Conservation (phyloP, 208 protist species). For the Leishmania guyanensis region DNA sequence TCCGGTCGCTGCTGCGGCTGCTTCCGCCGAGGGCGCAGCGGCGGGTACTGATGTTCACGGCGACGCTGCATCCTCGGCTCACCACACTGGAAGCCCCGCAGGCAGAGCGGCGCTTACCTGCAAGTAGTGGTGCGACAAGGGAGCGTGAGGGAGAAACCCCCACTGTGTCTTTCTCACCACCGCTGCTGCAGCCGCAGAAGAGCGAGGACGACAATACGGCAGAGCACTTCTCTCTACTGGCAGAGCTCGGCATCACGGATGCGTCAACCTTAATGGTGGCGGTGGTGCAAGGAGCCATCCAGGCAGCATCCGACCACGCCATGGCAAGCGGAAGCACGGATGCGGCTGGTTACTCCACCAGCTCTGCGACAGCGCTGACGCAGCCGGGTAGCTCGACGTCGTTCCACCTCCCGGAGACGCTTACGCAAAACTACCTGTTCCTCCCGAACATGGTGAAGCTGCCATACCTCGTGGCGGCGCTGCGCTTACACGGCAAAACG, state of each 20-base stretch:
- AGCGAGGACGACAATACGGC: background rate
- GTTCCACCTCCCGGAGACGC: slow-evolving; percentile 43
- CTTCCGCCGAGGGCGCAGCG: slow-evolving; percentile 42
- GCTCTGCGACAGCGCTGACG: background rate
- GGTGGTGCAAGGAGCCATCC: slow-evolving; percentile 17
- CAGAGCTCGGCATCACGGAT: slow-evolving; percentile 47
- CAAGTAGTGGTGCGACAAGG: background rate
- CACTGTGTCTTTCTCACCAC: background rate
- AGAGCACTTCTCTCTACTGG: slow-evolving; percentile 24
- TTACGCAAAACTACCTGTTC: slow-evolving; percentile 74
- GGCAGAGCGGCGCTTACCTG: too few relatives aligned
- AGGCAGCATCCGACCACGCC: background rate
- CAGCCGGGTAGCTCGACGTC: too few relatives aligned
- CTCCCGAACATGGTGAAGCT: slow-evolving; percentile 88
- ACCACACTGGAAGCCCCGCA: slow-evolving; percentile 26
- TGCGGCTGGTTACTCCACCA: background rate
- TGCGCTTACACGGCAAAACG: slow-evolving; percentile 53
- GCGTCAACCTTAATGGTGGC: slow-evolving; percentile 30
- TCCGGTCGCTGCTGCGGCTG: slow-evolving; percentile 42
- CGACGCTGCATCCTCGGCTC: slow-evolving; percentile 67
- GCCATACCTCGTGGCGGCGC: slow-evolving; percentile 71
- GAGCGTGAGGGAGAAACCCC: background rate
- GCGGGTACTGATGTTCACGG: slow-evolving; percentile 75
- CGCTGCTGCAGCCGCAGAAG: background rate
- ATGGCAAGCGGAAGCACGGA: background rate